Percentiles rank a stretch among this genome's conserved stretches.
These are phyloP conservation scores for Hanseniaspora mollemarum DNA, from an alignment of 805 yeast species.

Conservation along the genomic window DNA sequence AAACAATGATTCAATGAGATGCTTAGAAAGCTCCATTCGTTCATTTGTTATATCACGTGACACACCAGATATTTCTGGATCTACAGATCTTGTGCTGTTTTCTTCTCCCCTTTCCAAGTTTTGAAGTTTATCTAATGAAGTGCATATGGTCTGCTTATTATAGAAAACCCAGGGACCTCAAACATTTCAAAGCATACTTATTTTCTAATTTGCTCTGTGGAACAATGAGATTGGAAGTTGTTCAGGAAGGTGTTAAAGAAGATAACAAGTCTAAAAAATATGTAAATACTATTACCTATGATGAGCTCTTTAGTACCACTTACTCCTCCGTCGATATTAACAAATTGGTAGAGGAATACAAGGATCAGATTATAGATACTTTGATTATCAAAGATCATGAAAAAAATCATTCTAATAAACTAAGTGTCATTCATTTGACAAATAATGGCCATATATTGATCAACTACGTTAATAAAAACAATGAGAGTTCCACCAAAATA, in stretches of 20 bases:
- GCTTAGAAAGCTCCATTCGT: too few relatives aligned
- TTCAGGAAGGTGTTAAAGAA: not conserved
- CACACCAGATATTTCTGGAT: too few relatives aligned
- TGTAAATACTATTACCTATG: not conserved
- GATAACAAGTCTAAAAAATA: not conserved
- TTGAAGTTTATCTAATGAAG: too few relatives aligned
- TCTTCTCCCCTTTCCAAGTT: too few relatives aligned
- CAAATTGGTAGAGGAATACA: not conserved
- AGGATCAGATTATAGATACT: not conserved
- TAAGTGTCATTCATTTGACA: conserved; percentile 1
- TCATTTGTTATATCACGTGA: too few relatives aligned
- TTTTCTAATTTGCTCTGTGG: not conserved
- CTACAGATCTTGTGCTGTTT: too few relatives aligned
- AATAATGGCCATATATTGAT: conserved; percentile 2
- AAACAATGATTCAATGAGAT: too few relatives aligned
- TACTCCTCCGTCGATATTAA: not conserved
- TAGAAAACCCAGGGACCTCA: not conserved
- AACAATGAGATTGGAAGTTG: not conserved
- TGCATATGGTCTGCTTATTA: too few relatives aligned
- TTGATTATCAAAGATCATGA: not conserved
- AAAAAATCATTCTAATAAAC: not conserved
- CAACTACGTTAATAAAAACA: not conserved
- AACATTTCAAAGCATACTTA: too few relatives aligned
- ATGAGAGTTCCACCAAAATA: not conserved
- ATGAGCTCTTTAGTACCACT: not conserved